Base-by-base conservation (phyloP, 2,329 filamentous ascomycete genomes). In the Pseudocercospora pini-densiflorae region DNA sequence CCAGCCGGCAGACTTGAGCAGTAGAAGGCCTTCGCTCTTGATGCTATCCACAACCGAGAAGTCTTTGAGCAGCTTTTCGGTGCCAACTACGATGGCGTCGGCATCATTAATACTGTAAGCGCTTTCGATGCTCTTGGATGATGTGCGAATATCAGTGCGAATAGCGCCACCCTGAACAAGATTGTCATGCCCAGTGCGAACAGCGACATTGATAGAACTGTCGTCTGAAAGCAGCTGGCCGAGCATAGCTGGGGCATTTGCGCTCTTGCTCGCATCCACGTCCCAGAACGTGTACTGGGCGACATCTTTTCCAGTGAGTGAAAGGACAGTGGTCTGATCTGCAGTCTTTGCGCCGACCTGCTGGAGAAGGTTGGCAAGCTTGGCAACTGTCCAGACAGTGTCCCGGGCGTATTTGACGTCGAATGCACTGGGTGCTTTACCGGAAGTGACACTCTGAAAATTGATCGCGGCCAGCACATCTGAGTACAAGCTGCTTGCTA, bases 221-320 rank as follows among this genome's bases (percentile, higher is more conserved):
- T 90, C 87, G 33, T 82, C 84, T 3, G 88, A 86, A 40, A 90
- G 79, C 8, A 89, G 82, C 75, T 88, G 84, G 47, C 85, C 87
- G 58, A 90, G 77, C 54, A 82, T 86, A 23, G 86, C 81, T 10
- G 93, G 90, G 0, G 92, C 89, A 66, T 84, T 83, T 60, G 86
- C 84, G 60, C 90, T 86, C 1, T 84, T 80, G 29, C 93, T 93
- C 78, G 89, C 87, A 76, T 97, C 94, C 47, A 92, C 78, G 72
- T 97, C 92, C 93, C 94, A 98, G 86, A 99, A 97, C 12, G 90
- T 90, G 82, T 95, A 98, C 80, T 98, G 92, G 78, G 92, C 87
- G n/a, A 82, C 77, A 69, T 88, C 85, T 55, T 72, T 71, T 62
- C 68, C 72, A 81, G 83, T 78, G 81, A 87, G 47, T 75, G 78